Evolutionary conservation across 2,329 filamentous ascomycete genomes (phyloP), one percentile per base, ranked within the genome.

Genomic region (Aspergillus nomiae): DNA sequence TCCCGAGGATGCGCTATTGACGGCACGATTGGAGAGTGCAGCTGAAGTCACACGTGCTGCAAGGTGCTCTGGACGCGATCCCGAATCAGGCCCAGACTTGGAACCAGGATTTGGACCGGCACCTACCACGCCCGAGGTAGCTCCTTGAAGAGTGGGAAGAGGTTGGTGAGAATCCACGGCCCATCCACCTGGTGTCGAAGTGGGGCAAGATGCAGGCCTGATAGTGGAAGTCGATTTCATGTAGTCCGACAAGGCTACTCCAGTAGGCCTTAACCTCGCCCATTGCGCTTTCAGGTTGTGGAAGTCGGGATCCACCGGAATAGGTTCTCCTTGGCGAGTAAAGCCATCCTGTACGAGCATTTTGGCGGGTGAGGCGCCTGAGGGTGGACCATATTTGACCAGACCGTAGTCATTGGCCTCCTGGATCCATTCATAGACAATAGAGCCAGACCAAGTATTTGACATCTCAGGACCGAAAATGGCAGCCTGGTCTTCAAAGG

Each of bases 361-460:
- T n/a, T 84, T 86, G 1, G 83, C 82, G n/a, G 77, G 80, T 8
- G 82, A 81, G 10, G 84, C 85, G 2, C 83, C 79, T 41, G 82
- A 83, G 12, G 82, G 77, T 4, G 85, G 80, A 1, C 90, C 91
- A 74, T 96, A 96, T 24, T 85, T 88, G 70, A 96, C 85, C 41
- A 96, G 83, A 45, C 92, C 92, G 76, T 96, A 96, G 71, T 92
- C 78, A 77, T 96, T 96, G 57, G 85, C 82, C 77, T 96, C 92
- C 74, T 94, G 81, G 66, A 96, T 92, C 92, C 92, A 96, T 75
- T 96, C 92, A 78, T 96, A 96, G 68, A 96, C 84, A 66, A 96
- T 93, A 59, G 91, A 85, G 60, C 92, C 92, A 58, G 90, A 93
- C 84, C 86, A 89, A 32, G 82, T 85, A 62, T 83, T 82, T 7